A percentile compares a stretch with the other conserved stretches of the same genome.
Conservation (phyloP, 148 eudicot genomes). For the Polygonum maritimum region DNA sequence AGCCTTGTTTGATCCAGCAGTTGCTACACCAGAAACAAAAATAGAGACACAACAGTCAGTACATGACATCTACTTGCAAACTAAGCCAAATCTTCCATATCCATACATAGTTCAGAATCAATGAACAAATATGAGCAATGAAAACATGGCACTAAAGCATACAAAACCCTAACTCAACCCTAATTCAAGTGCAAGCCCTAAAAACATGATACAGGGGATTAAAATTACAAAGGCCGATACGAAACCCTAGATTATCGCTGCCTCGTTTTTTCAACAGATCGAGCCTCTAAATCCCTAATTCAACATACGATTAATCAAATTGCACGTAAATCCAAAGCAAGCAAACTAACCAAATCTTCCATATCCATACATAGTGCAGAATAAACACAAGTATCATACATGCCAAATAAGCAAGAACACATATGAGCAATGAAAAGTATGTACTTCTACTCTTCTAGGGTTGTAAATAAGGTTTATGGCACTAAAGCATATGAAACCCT, state of each 20-base stretch:
- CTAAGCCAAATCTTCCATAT: background rate
- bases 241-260: too few species aligned
- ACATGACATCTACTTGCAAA: background rate
- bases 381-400: background rate
- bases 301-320: too few species aligned
- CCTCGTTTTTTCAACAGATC: too few species aligned
- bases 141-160: background rate
- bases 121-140: background rate
- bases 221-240: too few species aligned
- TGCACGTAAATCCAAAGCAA: too few species aligned
- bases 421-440: background rate
- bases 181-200: too few species aligned
- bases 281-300: too few species aligned
- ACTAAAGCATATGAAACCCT: too few species aligned
- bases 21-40: constrained; percentile 41
- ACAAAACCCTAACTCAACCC: too few species aligned
- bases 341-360: too few species aligned
- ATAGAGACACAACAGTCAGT: background rate
- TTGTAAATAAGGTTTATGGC: background rate
- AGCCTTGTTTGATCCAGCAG: constrained; percentile 85
- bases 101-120: background rate
- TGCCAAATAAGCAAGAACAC: background rate
- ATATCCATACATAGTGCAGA: background rate
- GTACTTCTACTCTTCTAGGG: background rate
- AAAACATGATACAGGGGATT: too few species aligned